phyloP scores from a whole-genome alignment of 1,284 basidiomycete species.

The Kalmanozyma brasiliensis region DNA sequence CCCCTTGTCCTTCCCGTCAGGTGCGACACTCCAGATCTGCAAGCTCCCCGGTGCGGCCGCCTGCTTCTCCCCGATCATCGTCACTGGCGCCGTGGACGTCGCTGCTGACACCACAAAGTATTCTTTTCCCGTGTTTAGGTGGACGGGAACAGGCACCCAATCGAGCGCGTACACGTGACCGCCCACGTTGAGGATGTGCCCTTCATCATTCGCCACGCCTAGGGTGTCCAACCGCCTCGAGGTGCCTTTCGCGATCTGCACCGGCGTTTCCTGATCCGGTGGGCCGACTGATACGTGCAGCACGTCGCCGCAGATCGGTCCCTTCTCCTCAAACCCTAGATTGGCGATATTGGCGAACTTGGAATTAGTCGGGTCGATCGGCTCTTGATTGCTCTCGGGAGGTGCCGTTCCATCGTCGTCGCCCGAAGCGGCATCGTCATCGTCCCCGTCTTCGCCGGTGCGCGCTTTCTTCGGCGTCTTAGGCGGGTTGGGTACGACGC shows the following conservation, averaged over 20 bases:
- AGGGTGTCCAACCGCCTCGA: conserved; percentile 20
- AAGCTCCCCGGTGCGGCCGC: conserved; percentile 12
- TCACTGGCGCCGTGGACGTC: conserved; percentile 10
- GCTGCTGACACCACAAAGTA: conserved; percentile 43
- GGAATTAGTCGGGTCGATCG: conserved; percentile 24
- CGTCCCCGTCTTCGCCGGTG: conserved; percentile 4
- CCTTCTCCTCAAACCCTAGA: conserved; percentile 35
- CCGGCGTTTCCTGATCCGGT: conserved; percentile 16
- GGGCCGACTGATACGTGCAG: conserved; percentile 31
- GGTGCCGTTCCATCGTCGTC: conserved; percentile 16
- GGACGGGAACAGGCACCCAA: conserved; percentile 46
- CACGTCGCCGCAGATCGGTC: conserved; percentile 15
- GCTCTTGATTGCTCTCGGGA: conserved; percentile 26
- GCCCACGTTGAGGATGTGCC: conserved; percentile 44
- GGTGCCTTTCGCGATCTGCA: conserved; percentile 19
- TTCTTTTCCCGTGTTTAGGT: conserved; percentile 44
- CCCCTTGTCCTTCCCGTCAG: conserved; percentile 8
- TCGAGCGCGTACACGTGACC: conserved; percentile 52
- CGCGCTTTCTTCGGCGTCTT: conserved; percentile 6
- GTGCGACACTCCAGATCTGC: conserved; percentile 53
- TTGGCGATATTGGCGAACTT: conserved; percentile 33
- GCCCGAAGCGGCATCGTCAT: conserved; percentile 16
- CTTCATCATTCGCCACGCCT: conserved; percentile 36
- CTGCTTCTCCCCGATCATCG: conserved; percentile 29
- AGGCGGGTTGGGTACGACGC: conserved; percentile 13